These are phyloP conservation scores for Halenospora varia DNA, from an alignment of 495 filamentous ascomycete genomes.

Conservation along the genomic window DNA sequence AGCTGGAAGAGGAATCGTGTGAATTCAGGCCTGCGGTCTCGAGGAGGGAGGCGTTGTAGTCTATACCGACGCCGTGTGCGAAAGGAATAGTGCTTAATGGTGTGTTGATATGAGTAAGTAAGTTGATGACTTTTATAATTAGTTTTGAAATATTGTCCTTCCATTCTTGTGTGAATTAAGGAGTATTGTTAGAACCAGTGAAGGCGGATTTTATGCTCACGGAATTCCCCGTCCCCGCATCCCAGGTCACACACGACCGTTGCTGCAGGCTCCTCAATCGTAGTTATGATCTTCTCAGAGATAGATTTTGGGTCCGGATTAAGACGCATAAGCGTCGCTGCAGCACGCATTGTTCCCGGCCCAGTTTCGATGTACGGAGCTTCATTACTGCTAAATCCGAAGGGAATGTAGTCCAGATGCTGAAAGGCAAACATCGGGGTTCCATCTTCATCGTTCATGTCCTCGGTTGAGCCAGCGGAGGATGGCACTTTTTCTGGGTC, in stretches of 20 bases:
- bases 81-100: not conserved
- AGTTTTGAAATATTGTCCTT: not conserved
- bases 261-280: not conserved
- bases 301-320: not conserved
- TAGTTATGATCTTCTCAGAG: not conserved
- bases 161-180: not conserved
- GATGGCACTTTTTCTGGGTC: too few relatives aligned
- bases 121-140: not conserved
- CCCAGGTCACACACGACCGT: conserved; percentile 14
- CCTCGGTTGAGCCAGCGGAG: too few relatives aligned
- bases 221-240: conserved; percentile 12
- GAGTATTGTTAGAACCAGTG: not conserved
- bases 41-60: conserved; percentile 10
- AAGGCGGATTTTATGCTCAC: not conserved
- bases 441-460: conserved; percentile 6
- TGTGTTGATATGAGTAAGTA: not conserved
- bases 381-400: not conserved
- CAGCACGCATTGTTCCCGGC: conserved; percentile 13
- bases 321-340: conserved; percentile 11
- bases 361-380: conserved; percentile 14
- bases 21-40: conserved; percentile 1
- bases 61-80: conserved; percentile 3
- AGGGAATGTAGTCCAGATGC: conserved; percentile 13
- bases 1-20: not conserved
- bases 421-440: conserved; percentile 13